A percentile compares a stretch with the other conserved stretches of the same genome.
phyloP scores from a whole-genome alignment of 345 rosid genomes.

The Schrenkiella parvula region DNA sequence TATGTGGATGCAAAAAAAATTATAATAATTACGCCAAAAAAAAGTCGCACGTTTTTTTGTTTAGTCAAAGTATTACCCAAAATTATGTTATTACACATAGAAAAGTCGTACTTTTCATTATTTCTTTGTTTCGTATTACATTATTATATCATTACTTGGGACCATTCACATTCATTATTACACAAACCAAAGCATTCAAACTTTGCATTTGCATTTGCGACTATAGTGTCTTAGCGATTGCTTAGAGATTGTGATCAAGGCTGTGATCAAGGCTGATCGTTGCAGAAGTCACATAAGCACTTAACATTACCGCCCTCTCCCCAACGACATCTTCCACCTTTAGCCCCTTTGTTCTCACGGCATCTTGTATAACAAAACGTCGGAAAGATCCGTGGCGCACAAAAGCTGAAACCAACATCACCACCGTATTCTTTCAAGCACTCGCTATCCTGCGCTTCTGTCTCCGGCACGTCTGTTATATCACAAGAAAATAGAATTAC shows the following conservation, averaged over 20 bases:
- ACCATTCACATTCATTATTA: neutral
- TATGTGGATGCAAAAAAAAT: neutral
- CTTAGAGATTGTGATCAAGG: neutral
- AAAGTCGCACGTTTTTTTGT: neutral
- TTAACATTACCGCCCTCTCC: neutral
- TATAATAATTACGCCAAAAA: no score
- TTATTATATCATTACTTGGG: neutral
- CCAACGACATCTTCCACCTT: conserved; percentile 33
- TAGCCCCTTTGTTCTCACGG: conserved; percentile 24
- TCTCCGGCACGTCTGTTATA: conserved; percentile 17
- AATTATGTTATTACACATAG: neutral
- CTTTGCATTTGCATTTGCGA: neutral
- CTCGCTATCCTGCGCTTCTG: neutral
- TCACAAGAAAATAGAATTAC: neutral
- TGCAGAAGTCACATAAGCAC: conserved; percentile 31
- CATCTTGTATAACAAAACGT: conserved; percentile 23
- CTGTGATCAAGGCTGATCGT: neutral
- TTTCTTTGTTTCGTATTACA: neutral
- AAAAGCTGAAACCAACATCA: conserved; percentile 24
- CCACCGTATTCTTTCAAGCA: conserved; percentile 33
- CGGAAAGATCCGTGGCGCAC: conserved; percentile 28
- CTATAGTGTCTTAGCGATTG: neutral
- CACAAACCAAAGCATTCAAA: neutral
- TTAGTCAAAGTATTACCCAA: neutral
- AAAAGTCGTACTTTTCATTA: neutral